Conservation (phyloP, 768 basidiomycete species). For the Lentinula detonsa region DNA sequence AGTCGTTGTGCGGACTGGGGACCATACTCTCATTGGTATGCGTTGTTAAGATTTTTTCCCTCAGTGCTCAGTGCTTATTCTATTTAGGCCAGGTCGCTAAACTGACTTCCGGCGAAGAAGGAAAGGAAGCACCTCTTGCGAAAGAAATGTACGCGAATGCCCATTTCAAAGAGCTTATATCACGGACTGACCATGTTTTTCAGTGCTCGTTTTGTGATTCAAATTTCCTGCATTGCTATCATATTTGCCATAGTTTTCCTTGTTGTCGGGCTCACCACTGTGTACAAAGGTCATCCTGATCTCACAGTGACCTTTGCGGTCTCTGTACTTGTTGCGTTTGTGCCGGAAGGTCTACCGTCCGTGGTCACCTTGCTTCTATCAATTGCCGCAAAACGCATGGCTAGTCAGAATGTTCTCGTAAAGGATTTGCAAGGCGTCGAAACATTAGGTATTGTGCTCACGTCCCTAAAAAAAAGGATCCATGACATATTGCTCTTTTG, state of each 20-base stretch:
- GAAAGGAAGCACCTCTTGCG: conserved; percentile 60
- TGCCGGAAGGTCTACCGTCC: conserved; percentile 55
- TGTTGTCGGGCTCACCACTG: conserved; percentile 58
- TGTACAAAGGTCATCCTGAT: conserved; percentile 55
- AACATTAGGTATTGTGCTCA: conserved; percentile 52
- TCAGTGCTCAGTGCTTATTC: conserved; percentile 4
- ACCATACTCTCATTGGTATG: conserved; percentile 58
- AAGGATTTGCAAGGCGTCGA: conserved; percentile 72
- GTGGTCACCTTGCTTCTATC: conserved; percentile 63
- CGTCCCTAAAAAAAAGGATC: conserved; percentile 20
- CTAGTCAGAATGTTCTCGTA: conserved; percentile 64
- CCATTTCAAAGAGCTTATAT: not conserved
- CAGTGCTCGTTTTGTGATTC: conserved; percentile 55
- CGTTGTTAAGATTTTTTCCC: not conserved
- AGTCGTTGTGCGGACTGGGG: conserved; percentile 65
- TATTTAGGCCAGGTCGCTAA: conserved; percentile 57
- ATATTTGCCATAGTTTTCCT: conserved; percentile 61
- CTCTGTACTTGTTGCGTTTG: conserved; percentile 45
- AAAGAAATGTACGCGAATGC: conserved; percentile 48
- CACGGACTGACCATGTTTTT: conserved; percentile 1
- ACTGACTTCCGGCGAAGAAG: conserved; percentile 57
- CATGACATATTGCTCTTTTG: not conserved
- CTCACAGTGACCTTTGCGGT: conserved; percentile 53
- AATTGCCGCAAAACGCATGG: conserved; percentile 69
- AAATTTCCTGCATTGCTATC: conserved; percentile 57